Conservation (phyloP, 73 alveolate genomes). For the Paramecium caudatum region DNA sequence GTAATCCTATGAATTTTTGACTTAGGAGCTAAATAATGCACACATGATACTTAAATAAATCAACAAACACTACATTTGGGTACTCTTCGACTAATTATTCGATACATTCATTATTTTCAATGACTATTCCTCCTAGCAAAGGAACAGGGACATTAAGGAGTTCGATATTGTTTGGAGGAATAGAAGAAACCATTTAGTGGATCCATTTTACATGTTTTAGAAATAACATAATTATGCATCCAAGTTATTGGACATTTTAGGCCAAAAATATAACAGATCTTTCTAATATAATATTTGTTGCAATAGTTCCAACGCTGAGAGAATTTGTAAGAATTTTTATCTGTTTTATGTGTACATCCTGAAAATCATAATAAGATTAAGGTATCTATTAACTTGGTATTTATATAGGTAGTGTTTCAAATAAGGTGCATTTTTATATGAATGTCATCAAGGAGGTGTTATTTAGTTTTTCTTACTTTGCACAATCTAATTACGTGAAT, state of each 20-base stretch:
- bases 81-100: background rate
- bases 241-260: background rate
- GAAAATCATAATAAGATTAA: background rate
- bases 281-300: constrained; percentile 32
- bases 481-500: constrained; percentile 38
- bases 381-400: background rate
- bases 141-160: constrained; percentile 11
- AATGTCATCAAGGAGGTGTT: background rate
- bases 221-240: background rate
- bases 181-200: background rate
- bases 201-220: constrained; percentile 44
- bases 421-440: background rate
- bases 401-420: constrained; percentile 1
- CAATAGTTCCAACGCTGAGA: background rate
- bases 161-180: constrained; percentile 17
- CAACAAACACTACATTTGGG: constrained; percentile 4
- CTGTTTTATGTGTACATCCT: background rate
- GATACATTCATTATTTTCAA: background rate
- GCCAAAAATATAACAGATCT: constrained; percentile 40
- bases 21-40: background rate
- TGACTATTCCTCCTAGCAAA: constrained; percentile 19
- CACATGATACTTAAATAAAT: background rate
- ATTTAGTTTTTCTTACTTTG: background rate
- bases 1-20: background rate
- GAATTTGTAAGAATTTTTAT: background rate